Evolutionary conservation across 345 rosid genomes (phyloP).

Genomic region (Salix suchowensis): DNA sequence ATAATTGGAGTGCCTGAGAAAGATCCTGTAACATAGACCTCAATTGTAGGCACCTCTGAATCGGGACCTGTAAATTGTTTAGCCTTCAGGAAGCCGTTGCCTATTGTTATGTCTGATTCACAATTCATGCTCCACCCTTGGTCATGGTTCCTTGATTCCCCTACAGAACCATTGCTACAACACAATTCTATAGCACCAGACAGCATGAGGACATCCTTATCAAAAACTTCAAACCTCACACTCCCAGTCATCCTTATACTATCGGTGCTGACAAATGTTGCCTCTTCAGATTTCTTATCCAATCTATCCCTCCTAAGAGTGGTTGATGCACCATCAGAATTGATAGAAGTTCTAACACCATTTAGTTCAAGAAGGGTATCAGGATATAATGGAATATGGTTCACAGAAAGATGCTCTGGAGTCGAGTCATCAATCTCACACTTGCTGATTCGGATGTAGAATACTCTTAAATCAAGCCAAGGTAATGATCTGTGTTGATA

Average conservation of each 20-base stretch:
- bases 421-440: constrained; percentile 24
- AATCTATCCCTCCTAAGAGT: constrained; percentile 28
- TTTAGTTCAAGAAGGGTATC: constrained; percentile 29
- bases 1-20: constrained; percentile 25
- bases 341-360: constrained; percentile 21
- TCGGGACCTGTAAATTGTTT: constrained; percentile 15
- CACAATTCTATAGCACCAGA: constrained; percentile 21
- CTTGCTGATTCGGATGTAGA: constrained; percentile 29
- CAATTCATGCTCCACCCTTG: constrained; percentile 27
- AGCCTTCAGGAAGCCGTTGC: constrained; percentile 18
- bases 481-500: constrained; percentile 30
- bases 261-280: constrained; percentile 33
- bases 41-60: constrained; percentile 13
- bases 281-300: constrained; percentile 33
- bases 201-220: constrained; percentile 15
- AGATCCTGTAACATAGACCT: constrained; percentile 31
- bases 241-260: constrained; percentile 18
- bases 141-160: constrained; percentile 12
- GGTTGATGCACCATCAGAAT: constrained; percentile 13
- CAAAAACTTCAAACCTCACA: constrained; percentile 24
- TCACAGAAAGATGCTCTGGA: constrained; percentile 20
- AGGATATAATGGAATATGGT: constrained; percentile 20
- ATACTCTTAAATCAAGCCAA: constrained; percentile 27
- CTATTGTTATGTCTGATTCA: constrained; percentile 11
- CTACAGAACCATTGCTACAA: constrained; percentile 12